Evolutionary conservation across 106 monocot species (phyloP), one percentile per base, ranked within the genome.

Genomic region (Apostasia shenzhenica): DNA sequence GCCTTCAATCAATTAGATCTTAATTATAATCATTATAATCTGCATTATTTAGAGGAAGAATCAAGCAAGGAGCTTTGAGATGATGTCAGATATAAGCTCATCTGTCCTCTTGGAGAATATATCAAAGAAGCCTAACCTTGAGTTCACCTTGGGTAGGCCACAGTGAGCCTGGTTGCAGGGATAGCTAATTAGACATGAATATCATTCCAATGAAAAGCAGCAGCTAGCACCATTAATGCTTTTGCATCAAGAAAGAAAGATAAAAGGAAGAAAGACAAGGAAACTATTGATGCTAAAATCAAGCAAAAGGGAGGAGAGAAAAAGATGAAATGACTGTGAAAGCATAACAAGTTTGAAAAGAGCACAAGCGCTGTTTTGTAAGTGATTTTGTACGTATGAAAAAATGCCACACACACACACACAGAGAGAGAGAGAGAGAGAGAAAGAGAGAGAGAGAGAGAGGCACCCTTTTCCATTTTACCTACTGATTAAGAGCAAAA

Each of bases 121-220:
- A 44, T 50, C 75, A n/a, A 84, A 64, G 69, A 89, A 86, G 72
- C 93, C 83, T 38, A 93, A 82, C 76, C 86, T 93, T 11, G 89
- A 93, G 72, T 94, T 94, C 76, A 94, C 89, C 49, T 82, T 94
- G 76, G 93, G 89, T 67, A 86, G 82, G 54, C 80, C 82, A 54
- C 80, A 78, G 54, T 84, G 73, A 77, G 26, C 26, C 26, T 8
- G 5, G 4, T 47, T 7, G 12, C 42, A 66, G 45, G 1, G 64
- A 37, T 3, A 6, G 2, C 12, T 54, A 9, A 57, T 26, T 26
- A 26, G 26, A 26, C 26, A 26, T 26, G 26, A 26, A 26, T 26
- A 26, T 26, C 26, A 48, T 13, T 39, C 9, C 51, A 41, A 64
- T 64, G 37, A 53, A 65, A 55, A 49, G 50, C 41, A 63, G 51